Evolutionary conservation across 441 rosid genomes (phyloP), one percentile per base, ranked within the genome.

Genomic region (Codiaeum variegatum): DNA sequence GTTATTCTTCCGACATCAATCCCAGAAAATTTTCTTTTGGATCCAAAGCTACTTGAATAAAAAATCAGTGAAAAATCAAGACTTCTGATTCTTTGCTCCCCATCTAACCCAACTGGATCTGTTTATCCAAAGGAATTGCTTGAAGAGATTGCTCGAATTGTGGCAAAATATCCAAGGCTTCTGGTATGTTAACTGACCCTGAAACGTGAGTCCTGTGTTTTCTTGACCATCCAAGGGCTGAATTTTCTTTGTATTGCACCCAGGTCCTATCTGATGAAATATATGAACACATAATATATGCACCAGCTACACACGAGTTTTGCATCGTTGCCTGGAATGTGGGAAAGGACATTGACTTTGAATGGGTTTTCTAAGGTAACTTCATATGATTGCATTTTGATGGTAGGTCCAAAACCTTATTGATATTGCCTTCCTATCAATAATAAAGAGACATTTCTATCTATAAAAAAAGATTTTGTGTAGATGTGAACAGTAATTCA

Each of bases 51-150:
- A 70, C 91, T 95, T 4, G 90, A 90, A 83, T 84, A 91, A 44
- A 86, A 78, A 59, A 71, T 95, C 70, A 93, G 82, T 28, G 98
- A 83, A 62, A 95, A 89, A 78, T 91, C 99, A 60, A 93, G 99
- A 77, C 76, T 95, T 76, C 68, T 95, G 66, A 86, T 95, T 73
- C 90, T 95, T 51, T 95, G 98, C 66, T 91, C 98, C 65, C 99
- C 99, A 54, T 93, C 98, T 13, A 93, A 95, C 78, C 98, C 99
- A 58, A 95, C 99, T 51, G 99, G 99, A 66, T 91, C 99, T 26
- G 97, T 95, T 74, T 95, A 90, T 83, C 92, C 98, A 34, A 91
- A 86, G 84, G 78, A 83, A 76, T 71, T 93, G 87, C 99, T 95
- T 58, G 96, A 93, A 86, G 89, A 85, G 83, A 91, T 95, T 73